Evolutionary conservation across 768 basidiomycete species (phyloP).

Genomic region (Xanthoconium purpureum): DNA sequence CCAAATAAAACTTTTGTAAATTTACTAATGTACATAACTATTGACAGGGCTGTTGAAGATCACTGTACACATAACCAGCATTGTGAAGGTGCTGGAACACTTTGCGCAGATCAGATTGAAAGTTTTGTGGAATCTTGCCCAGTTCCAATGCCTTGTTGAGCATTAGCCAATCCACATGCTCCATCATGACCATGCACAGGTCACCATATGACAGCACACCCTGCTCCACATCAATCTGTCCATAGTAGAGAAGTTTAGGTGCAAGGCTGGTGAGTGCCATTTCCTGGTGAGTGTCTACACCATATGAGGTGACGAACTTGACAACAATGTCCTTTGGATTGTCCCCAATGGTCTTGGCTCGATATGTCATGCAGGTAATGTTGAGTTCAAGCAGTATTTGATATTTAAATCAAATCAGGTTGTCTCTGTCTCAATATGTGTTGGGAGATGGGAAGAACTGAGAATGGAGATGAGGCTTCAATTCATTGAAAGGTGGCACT

Average conservation of each 20-base stretch:
- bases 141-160: background rate
- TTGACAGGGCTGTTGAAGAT: conserved; percentile 34
- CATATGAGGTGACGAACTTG: conserved; percentile 38
- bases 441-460: conserved; percentile 23
- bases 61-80: conserved; percentile 36
- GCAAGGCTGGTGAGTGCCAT: conserved; percentile 29
- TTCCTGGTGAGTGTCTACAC: conserved; percentile 29
- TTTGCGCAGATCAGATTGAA: conserved; percentile 18
- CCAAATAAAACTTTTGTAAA: too few relatives aligned
- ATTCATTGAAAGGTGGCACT: background rate
- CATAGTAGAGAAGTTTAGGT: conserved; percentile 33
- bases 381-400: conserved; percentile 16
- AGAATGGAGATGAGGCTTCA: background rate
- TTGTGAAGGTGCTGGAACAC: conserved; percentile 28
- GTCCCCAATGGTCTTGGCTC: conserved; percentile 10
- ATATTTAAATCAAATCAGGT: conserved; percentile 18
- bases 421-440: background rate
- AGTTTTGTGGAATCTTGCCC: conserved; percentile 6
- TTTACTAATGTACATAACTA: too few relatives aligned
- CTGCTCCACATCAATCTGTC: conserved; percentile 9
- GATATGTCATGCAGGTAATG: conserved; percentile 24
- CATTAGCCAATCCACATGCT: conserved; percentile 27
- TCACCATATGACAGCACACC: conserved; percentile 14
- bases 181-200: conserved; percentile 40
- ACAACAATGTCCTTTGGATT: conserved; percentile 26